phyloP scores from a whole-genome alignment of 2,329 filamentous ascomycete species.

The Ascomycota sp. region DNA sequence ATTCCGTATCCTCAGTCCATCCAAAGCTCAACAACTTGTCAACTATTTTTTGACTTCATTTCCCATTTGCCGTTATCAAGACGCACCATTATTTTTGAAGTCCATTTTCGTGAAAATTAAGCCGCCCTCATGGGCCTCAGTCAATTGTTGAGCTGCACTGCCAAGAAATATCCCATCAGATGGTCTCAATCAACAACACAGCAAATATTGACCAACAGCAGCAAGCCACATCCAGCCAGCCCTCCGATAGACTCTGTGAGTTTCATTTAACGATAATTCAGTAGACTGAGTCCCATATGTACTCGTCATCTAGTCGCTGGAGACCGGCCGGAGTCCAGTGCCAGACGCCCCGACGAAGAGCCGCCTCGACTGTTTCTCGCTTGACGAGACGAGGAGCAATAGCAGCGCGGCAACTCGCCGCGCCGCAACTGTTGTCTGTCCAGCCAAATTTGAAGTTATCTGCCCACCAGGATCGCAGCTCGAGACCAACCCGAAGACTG shows the following conservation, averaged over 20 bases:
- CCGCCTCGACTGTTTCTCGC: constrained; percentile 12
- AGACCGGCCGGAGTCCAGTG: constrained; percentile 13
- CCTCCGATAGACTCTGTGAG: not conserved
- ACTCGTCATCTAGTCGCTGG: constrained; percentile 12
- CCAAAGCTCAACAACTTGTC: no score
- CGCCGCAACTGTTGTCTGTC: constrained; percentile 20
- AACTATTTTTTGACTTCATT: not conserved
- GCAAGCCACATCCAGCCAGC: constrained; percentile 6
- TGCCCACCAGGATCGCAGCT: constrained; percentile 20
- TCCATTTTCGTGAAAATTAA: constrained; percentile 10
- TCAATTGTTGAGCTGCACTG: constrained; percentile 12
- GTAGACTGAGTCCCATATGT: constrained; percentile 11
- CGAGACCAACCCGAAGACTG: constrained; percentile 15
- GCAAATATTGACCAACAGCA: constrained; percentile 11
- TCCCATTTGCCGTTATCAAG: constrained; percentile 3
- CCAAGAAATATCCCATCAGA: constrained; percentile 15
- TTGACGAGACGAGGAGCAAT: constrained; percentile 9
- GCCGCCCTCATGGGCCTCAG: constrained; percentile 7
- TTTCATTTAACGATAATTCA: constrained; percentile 5
- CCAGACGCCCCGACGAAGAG: constrained; percentile 13
- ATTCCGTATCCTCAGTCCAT: no score
- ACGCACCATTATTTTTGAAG: constrained; percentile 7
- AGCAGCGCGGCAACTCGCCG: constrained; percentile 14
- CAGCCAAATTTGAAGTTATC: constrained; percentile 20
- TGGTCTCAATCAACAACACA: constrained; percentile 9